Base-by-base conservation (phyloP, 257 asterid genomes). In the Penstemon davidsonii region DNA sequence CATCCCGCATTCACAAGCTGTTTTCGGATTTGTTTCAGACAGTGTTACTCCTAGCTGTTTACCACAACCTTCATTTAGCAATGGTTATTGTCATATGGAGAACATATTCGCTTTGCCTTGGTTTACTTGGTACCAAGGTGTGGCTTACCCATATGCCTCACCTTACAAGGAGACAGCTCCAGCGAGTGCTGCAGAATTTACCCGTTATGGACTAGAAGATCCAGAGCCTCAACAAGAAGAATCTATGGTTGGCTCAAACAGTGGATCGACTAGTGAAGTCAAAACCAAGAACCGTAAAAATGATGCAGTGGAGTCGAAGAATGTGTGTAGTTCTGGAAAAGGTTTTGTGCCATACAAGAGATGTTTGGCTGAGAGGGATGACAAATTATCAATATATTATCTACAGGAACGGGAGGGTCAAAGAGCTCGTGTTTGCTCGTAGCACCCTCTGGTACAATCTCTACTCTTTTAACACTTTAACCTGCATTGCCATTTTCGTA, bases 261-360 rank as follows among this genome's bases (percentile, higher is more conserved):
- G 66, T 12, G 76, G 73, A 8, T 52, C 70, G 1, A 19, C 10
- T 1, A 33, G 64, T 5, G 83, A 53, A 11, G 66, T 7, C 62
- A 69, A 64, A 15, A 45, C 38, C 5, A 76, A 64, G 52, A 64
- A 64, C 65, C 70, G 42, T 10, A 79, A 44, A 7, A 64, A 60
- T 36, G 69, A 71, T 19, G 73, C 59, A n/a, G 64, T 49, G 7
- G 81, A 81, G 54, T 80, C 82, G 1, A 77, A 73, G 55, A 45
- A 49, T 19, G 0, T 33, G 13, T 46, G 63, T 3, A 66, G 39
- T 40, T 36, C 67, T 12, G 67, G 60, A 18, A 87, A 76, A 78
- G 97, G 94, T 41, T 90, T 87, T 69, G 82, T 78, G 12, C 97
- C 97, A 4, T 88, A 86, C 73, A 86, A 90, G 63, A 66, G 90